Conservation (phyloP, 805 yeast genomes). For the Kodamaea jinghongensis region DNA sequence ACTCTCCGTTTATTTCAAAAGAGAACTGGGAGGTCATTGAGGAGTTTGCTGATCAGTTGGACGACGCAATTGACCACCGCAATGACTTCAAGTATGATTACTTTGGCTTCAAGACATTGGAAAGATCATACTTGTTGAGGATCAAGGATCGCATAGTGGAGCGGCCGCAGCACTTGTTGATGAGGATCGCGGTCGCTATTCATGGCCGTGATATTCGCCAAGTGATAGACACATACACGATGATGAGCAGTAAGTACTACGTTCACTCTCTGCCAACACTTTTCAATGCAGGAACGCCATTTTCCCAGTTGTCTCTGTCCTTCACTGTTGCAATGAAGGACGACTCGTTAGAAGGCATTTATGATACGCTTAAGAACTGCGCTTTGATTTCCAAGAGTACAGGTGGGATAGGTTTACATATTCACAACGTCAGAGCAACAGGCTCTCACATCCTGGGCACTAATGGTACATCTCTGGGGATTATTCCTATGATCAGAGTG, state of each 20-base stretch:
- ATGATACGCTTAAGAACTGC: constrained; percentile 80
- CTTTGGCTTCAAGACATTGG: constrained; percentile 61
- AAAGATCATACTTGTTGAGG: constrained; percentile 55
- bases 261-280: constrained; percentile 95
- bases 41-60: constrained; percentile 40
- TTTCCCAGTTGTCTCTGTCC: constrained; percentile 86
- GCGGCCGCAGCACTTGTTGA: constrained; percentile 59
- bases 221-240: constrained; percentile 55
- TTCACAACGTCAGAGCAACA: constrained; percentile 79
- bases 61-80: constrained; percentile 45
- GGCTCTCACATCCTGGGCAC: constrained; percentile 91
- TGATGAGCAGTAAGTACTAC: constrained; percentile 84
- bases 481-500: constrained; percentile 94
- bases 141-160: constrained; percentile 57
- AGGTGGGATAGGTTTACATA: constrained; percentile 92
- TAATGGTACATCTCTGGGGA: constrained; percentile 88
- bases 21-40: constrained; percentile 40
- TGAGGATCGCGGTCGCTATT: constrained; percentile 63
- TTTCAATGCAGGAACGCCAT: constrained; percentile 88
- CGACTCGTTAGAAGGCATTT: constrained; percentile 94
- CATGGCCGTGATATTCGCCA: constrained; percentile 53
- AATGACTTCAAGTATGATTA: constrained; percentile 56
- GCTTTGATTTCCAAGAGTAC: constrained; percentile 92
- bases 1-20: constrained; percentile 42
- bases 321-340: constrained; percentile 88